These are phyloP conservation scores for Claviceps humidiphila DNA, from an alignment of 2,329 filamentous ascomycete species.

Conservation along the genomic window DNA sequence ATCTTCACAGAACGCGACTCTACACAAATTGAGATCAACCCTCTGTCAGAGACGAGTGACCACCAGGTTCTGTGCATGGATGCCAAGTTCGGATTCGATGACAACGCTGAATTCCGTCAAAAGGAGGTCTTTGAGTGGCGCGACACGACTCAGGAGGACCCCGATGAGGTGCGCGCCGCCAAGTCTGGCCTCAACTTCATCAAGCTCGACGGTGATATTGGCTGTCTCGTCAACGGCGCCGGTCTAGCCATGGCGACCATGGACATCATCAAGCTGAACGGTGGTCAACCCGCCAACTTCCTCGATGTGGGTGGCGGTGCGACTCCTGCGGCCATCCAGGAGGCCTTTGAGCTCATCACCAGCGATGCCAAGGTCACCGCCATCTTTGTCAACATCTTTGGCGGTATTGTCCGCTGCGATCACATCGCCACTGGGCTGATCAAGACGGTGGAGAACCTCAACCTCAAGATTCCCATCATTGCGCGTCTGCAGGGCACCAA, in stretches of 20 bases:
- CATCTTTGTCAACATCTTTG: conserved; percentile 99
- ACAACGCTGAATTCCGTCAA: conserved; percentile 97
- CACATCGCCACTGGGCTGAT: conserved; percentile 94
- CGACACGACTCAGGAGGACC: conserved; percentile 88
- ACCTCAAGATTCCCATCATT: conserved; percentile 93
- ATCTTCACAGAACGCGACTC: conserved; percentile 98
- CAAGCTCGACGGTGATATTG: conserved; percentile 98
- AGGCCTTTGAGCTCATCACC: conserved; percentile 97
- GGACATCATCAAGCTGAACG: conserved; percentile 99
- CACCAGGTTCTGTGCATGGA: conserved; percentile 99
- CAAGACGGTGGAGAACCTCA: conserved; percentile 85
- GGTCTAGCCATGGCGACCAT: conserved; percentile 99
- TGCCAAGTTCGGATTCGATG: conserved; percentile 96
- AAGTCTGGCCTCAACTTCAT: conserved; percentile 97
- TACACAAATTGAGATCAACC: conserved; percentile 99
- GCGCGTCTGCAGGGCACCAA: conserved; percentile 97
- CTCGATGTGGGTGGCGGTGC: conserved; percentile 96
- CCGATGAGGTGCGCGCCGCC: conserved; percentile 94
- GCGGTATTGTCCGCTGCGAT: conserved; percentile 95
- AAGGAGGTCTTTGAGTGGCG: conserved; percentile 92
- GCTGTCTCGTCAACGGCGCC: conserved; percentile 96
- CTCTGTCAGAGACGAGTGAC: conserved; percentile 93
- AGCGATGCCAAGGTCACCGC: conserved; percentile 96
- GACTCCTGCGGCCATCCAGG: conserved; percentile 89
- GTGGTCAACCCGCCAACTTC: conserved; percentile 93